Evolutionary conservation across 495 filamentous ascomycete species (phyloP), one percentile per base, ranked within the genome.

Genomic region (Astrocystis sublimbata): DNA sequence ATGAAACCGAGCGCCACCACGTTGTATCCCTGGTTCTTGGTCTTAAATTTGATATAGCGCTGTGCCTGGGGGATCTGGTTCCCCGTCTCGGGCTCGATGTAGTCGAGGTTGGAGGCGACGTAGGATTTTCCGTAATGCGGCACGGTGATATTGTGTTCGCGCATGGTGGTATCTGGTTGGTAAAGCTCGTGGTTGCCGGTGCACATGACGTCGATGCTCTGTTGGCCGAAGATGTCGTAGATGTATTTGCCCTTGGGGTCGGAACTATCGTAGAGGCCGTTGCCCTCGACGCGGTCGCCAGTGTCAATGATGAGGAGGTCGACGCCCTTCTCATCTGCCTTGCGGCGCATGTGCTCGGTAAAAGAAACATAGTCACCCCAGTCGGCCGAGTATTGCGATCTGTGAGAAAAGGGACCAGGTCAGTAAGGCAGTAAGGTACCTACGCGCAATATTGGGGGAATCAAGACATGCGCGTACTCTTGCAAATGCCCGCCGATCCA

Each of bases 301-400:
- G 93, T 97, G 76, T 98, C 94, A 61, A 98, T 82, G 23, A 98
- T 84, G 23, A 98, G 77, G 24, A 98, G 76, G 73, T 98, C 94
- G 31, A 86, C 84, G 21, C 90, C 92, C 41, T 87, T 81, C 3
- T 84, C 79, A 68, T 97, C 90, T 23, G 92, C 91, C 70, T 83
- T 87, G 65, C 85, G 78, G 24, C 85, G 88, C 82, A 98, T 85
- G 66, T 91, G 92, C 33, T 86, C 76, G 21, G 92, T 85, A 69
- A 98, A 96, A 9, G 94, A 98, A 65, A 98, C 83, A 75, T 98
- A 98, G 77, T 98, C 94, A 36, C 94, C 94, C 90, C 94, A 97
- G 72, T 98, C 94, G 38, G 92, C 96, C 15, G 92, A 93, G 73
- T 91, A 98, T 26, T 92, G 92, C 1, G 92, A 79, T 76, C 88